Evolutionary conservation across 768 basidiomycete genomes (phyloP).

Genomic region (Boletus sensibilis): DNA sequence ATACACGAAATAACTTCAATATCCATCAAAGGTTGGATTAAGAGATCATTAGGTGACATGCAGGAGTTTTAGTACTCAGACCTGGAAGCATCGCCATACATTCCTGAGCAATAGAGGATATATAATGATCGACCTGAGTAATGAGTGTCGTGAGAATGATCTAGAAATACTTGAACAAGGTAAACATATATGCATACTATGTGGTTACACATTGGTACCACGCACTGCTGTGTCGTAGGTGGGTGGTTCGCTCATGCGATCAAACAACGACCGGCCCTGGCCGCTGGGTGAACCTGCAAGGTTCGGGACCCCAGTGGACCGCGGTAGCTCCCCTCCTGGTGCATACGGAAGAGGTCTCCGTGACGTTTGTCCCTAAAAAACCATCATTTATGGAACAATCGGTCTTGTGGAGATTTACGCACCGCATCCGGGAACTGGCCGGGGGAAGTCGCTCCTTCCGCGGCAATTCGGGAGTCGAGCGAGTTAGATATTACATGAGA

Average conservation of each 20-base stretch:
- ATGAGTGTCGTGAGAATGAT: neutral
- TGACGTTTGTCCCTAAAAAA: slow-evolving; percentile 2
- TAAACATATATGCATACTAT: neutral
- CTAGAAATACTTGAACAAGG: neutral
- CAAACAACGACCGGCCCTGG: neutral
- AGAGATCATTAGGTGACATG: neutral
- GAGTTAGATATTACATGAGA: neutral
- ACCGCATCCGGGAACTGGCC: slow-evolving; percentile 8
- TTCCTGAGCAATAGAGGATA: neutral
- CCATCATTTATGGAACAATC: neutral
- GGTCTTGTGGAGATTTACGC: neutral
- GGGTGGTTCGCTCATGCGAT: slow-evolving; percentile 8
- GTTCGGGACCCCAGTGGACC: neutral
- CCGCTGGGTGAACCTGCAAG: neutral
- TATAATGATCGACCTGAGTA: neutral
- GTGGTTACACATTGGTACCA: neutral
- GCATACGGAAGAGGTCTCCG: slow-evolving; percentile 10
- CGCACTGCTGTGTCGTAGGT: slow-evolving; percentile 19
- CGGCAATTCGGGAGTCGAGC: neutral
- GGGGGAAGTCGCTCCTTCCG: neutral
- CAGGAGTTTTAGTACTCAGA: neutral
- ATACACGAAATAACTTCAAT: neutral
- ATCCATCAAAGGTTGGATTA: neutral
- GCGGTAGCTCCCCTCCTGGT: neutral
- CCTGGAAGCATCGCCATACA: neutral